Evolutionary conservation across 1,284 basidiomycete genomes (phyloP).

Genomic region (Melampsora abietis-canadensis): DNA sequence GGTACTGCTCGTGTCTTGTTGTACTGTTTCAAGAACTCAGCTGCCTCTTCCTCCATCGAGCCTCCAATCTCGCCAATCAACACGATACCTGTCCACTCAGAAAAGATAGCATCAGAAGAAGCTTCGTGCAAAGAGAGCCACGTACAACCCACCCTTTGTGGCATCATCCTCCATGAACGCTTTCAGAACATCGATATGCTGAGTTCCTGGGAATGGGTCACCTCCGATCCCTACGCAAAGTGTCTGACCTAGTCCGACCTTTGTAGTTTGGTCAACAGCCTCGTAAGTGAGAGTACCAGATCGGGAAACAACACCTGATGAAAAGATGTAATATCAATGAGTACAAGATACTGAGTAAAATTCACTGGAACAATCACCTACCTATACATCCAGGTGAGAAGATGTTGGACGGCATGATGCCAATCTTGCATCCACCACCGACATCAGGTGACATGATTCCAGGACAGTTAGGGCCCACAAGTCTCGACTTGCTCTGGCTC

Average conservation of each 20-base stretch:
- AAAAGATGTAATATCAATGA: background rate
- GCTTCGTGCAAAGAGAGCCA: constrained; percentile 44
- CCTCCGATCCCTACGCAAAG: constrained; percentile 97
- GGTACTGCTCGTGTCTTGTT: constrained; percentile 83
- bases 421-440: constrained; percentile 88
- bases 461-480: constrained; percentile 96
- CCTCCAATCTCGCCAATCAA: constrained; percentile 99
- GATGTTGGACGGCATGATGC: constrained; percentile 78
- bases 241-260: constrained; percentile 92
- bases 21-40: constrained; percentile 78
- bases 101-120: background rate
- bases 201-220: constrained; percentile 97
- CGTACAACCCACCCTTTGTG: constrained; percentile 66
- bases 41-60: constrained; percentile 98
- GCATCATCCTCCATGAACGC: constrained; percentile 89
- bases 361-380: background rate
- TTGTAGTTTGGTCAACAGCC: constrained; percentile 88
- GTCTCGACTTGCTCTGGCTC: constrained; percentile 87
- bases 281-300: constrained; percentile 93
- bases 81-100: constrained; percentile 70
- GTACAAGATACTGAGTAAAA: background rate
- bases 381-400: constrained; percentile 47
- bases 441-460: constrained; percentile 87
- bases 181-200: constrained; percentile 92
- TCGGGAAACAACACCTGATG: constrained; percentile 85